Base-by-base conservation (phyloP, 164 flowering plant genomes). In the Piper longum region DNA sequence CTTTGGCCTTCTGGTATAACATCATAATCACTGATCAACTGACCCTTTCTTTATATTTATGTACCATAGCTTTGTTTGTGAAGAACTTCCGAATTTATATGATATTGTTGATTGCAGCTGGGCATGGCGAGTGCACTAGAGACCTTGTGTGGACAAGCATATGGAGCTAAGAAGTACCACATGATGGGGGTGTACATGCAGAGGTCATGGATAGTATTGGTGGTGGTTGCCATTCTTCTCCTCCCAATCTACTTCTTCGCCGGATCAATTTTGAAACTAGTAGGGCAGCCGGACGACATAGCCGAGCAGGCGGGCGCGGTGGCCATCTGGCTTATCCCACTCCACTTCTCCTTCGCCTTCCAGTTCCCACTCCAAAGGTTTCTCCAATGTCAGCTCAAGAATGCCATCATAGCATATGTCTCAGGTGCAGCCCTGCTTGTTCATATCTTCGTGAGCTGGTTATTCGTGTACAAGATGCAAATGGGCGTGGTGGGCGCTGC, bases 101-200 rank as follows among this genome's bases (percentile, higher is more conserved):
- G 36, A 26, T 26, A 26, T 26, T 26, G 36, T 26, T 26, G 36
- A 26, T 26, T 26, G 57, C 63, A 82, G 85, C 56, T 82, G n/a
- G 85, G 85, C n/a, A 88, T 90, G 89, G 95, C 87, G 6, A 88
- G 98, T 65, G 91, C 92, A 7, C 51, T 85, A 16, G 98, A 91
- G 75, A 91, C 96, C 0, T 79, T 91, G 0, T 88, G 95, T 59
- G 96, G 98, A 0, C 98, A 88, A 70, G 96, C 91, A 0, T 91
- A 64, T 51, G 98, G 97, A 1, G 97, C 98, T 1, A 81, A 78
- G 48, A 71, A 75, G 58, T 78, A 81, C 65, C 71, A 72, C 62
- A 78, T 84, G 95, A 57, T 91, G 64, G 98, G 98, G 0, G 64
- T 91, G 2, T 91, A 91, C 74, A 26, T 91, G 72, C 98, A 91